Evolutionary conservation across 306 rosid species (phyloP).

Genomic region (Acacia acuminata): DNA sequence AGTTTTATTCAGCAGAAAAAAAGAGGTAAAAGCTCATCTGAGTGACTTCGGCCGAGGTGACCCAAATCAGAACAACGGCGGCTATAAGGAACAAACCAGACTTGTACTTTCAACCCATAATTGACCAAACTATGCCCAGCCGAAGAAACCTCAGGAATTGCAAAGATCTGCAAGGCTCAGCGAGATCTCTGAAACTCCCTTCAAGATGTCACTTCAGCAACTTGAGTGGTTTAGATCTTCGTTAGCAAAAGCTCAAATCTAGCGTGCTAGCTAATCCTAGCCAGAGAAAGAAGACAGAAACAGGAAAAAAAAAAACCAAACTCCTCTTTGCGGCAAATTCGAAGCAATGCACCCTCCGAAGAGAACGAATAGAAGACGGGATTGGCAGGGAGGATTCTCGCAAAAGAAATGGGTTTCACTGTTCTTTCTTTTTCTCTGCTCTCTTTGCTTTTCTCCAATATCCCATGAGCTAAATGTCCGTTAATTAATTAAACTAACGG

Average conservation of each 20-base stretch:
- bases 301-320: not conserved
- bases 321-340: constrained; percentile 23
- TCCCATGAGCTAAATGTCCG: too few relatives aligned
- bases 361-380: not conserved
- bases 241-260: constrained; percentile 19
- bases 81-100: constrained; percentile 82
- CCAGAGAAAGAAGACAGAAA: not conserved
- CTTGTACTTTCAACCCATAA: constrained; percentile 76
- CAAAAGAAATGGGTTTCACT: not conserved
- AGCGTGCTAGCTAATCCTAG: not conserved
- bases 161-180: constrained; percentile 30
- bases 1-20: not conserved
- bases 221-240: constrained; percentile 34
- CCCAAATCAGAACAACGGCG: constrained; percentile 85
- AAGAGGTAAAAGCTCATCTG: constrained; percentile 44
- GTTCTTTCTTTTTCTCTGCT: too few relatives aligned
- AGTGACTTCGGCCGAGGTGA: constrained; percentile 81
- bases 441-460: too few relatives aligned
- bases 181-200: constrained; percentile 36
- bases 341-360: not conserved
- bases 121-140: constrained; percentile 37
- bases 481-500: too few relatives aligned
- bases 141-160: constrained; percentile 16
- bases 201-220: constrained; percentile 13
- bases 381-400: constrained; percentile 11